Percentiles rank a stretch among this genome's conserved stretches.
Conservation (phyloP, 495 filamentous ascomycete species). For the Hypoxylon intermedium region DNA sequence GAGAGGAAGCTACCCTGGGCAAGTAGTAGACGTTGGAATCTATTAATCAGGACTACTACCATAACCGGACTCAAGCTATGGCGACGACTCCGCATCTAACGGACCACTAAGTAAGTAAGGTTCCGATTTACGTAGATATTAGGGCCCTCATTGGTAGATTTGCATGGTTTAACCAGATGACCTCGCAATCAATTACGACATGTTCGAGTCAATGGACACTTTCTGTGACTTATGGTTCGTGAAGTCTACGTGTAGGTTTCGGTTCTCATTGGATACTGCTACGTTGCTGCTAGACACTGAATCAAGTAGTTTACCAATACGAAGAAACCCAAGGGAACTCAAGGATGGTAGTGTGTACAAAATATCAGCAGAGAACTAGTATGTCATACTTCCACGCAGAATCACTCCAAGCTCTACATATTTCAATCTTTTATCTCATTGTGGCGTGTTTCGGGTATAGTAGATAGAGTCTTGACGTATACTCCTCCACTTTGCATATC, state of each 20-base stretch:
- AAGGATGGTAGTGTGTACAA: too few relatives aligned
- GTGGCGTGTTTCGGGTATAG: background rate
- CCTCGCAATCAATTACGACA: slow-evolving; percentile 15
- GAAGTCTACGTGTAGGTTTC: too few relatives aligned
- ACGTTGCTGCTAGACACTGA: too few relatives aligned
- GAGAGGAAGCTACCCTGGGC: too few relatives aligned
- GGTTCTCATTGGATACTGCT: too few relatives aligned
- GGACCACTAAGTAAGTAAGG: too few relatives aligned
- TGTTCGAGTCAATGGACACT: slow-evolving; percentile 15
- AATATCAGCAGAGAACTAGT: background rate
- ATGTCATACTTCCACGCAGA: background rate
- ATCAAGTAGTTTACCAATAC: too few relatives aligned
- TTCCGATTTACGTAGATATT: background rate
- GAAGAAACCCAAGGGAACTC: too few relatives aligned
- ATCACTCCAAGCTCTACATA: background rate
- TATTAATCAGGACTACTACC: too few relatives aligned
- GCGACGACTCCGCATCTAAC: too few relatives aligned
- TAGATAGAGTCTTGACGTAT: slow-evolving; percentile 7
- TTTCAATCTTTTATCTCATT: background rate
- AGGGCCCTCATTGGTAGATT: background rate
- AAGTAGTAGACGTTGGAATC: too few relatives aligned
- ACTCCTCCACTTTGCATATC: slow-evolving; percentile 3
- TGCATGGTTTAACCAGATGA: background rate
- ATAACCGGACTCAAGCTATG: too few relatives aligned
- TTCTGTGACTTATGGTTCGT: slow-evolving; percentile 4